phyloP scores from a whole-genome alignment of 2,329 filamentous ascomycete species.

The Macrophomina pseudophaseolina region DNA sequence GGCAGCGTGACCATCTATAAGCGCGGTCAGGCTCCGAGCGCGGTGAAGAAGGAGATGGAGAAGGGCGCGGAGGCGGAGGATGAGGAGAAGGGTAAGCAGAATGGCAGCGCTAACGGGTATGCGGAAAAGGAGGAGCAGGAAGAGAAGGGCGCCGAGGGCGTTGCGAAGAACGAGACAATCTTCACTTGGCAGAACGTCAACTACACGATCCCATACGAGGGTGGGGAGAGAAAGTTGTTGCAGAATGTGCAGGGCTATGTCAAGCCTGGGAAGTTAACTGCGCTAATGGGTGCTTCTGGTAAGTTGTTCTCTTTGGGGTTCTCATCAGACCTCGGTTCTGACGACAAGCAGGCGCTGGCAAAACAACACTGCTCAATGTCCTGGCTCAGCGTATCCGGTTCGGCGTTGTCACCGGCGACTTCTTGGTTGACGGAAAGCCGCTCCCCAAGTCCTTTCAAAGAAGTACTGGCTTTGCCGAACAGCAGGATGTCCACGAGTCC shows the following conservation, averaged over 20 bases:
- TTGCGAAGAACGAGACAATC: slow-evolving; percentile 64
- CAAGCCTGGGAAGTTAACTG: slow-evolving; percentile 76
- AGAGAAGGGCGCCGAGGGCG: slow-evolving; percentile 49
- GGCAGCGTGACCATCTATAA: slow-evolving; percentile 67
- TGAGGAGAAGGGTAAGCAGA: slow-evolving; percentile 55
- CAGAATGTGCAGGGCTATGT: slow-evolving; percentile 73
- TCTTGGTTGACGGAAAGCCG: slow-evolving; percentile 51
- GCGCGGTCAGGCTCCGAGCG: slow-evolving; percentile 65
- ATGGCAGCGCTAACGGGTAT: slow-evolving; percentile 29
- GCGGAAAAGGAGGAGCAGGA: slow-evolving; percentile 33
- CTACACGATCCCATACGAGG: slow-evolving; percentile 68
- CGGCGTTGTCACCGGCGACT: slow-evolving; percentile 51
- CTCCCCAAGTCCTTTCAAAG: slow-evolving; percentile 53
- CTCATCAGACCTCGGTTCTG: not conserved
- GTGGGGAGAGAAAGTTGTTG: slow-evolving; percentile 55
- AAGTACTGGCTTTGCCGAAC: slow-evolving; percentile 62
- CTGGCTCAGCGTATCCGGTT: slow-evolving; percentile 52
- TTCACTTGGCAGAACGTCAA: slow-evolving; percentile 86
- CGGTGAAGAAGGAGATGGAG: slow-evolving; percentile 62
- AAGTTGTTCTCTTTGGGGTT: not conserved
- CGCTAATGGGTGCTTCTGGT: slow-evolving; percentile 80
- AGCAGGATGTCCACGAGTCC: slow-evolving; percentile 71
- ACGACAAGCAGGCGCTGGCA: slow-evolving; percentile 38
- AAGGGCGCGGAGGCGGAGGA: slow-evolving; percentile 52
- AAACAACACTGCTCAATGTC: slow-evolving; percentile 47